These are phyloP conservation scores for Astrothelium subdiscretum DNA, from an alignment of 495 filamentous ascomycete species.

Conservation along the genomic window DNA sequence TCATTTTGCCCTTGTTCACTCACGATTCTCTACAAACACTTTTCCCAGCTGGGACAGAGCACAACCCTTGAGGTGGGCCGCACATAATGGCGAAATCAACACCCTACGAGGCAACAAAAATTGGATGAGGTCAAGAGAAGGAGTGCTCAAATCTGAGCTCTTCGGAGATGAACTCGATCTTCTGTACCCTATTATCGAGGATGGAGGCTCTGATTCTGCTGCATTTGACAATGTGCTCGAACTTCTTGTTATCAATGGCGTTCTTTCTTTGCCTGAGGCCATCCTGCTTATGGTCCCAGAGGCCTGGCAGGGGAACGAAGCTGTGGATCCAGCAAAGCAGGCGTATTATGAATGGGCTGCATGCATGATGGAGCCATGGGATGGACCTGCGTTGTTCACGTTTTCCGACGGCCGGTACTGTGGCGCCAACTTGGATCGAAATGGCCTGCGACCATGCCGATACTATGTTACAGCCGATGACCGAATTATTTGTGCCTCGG, in stretches of 20 bases:
- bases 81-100: constrained; percentile 99
- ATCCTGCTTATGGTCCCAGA: constrained; percentile 99
- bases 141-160: constrained; percentile 83
- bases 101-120: constrained; percentile 99
- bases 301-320: constrained; percentile 90
- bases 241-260: constrained; percentile 89
- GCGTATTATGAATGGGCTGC: constrained; percentile 99
- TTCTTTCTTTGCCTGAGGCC: constrained; percentile 91
- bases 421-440: constrained; percentile 96
- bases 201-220: constrained; percentile 94
- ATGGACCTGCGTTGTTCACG: constrained; percentile 94
- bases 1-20: constrained; percentile 95
- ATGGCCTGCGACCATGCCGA: constrained; percentile 91
- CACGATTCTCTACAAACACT: constrained; percentile 97
- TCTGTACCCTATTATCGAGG: constrained; percentile 92
- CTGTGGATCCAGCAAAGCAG: constrained; percentile 90
- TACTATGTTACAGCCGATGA: constrained; percentile 99
- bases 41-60: constrained; percentile 99
- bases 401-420: constrained; percentile 98
- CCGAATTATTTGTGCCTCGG: constrained; percentile 95
- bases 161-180: constrained; percentile 88
- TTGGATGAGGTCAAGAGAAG: constrained; percentile 98
- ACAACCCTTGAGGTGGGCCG: constrained; percentile 92
- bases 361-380: constrained; percentile 99
- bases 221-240: constrained; percentile 98